phyloP scores from a whole-genome alignment of 2,329 filamentous ascomycete species.

The Hypoxylon sp. region DNA sequence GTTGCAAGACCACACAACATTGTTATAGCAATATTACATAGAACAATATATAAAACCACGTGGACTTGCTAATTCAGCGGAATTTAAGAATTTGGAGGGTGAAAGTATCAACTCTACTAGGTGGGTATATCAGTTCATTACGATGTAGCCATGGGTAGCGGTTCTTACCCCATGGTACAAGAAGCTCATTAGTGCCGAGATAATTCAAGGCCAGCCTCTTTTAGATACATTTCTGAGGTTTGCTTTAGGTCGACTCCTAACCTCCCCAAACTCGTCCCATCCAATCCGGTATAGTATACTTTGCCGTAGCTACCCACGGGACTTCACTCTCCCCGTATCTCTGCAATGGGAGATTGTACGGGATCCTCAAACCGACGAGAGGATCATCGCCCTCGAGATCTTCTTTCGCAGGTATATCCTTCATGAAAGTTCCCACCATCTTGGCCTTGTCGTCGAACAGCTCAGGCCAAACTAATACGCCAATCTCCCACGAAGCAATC shows the following conservation, averaged over 20 bases:
- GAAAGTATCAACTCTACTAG: not conserved
- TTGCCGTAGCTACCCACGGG: constrained; percentile 82
- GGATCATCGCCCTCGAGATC: constrained; percentile 48
- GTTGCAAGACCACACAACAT: constrained; percentile 4
- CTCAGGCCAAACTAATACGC: constrained; percentile 85
- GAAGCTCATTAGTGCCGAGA: not conserved
- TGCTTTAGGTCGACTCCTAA: constrained; percentile 7
- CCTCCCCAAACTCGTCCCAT: constrained; percentile 61
- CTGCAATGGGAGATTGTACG: constrained; percentile 84
- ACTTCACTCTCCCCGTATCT: constrained; percentile 74
- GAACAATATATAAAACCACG: constrained; percentile 26
- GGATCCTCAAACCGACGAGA: constrained; percentile 80
- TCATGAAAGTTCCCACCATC: constrained; percentile 80
- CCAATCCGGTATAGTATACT: constrained; percentile 75
- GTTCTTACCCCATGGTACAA: not conserved
- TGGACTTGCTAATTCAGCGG: not conserved
- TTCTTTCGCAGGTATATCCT: constrained; percentile 65
- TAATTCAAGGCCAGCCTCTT: not conserved
- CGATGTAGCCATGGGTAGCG: not conserved
- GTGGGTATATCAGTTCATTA: not conserved
- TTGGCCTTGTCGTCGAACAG: constrained; percentile 63
- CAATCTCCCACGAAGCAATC: constrained; percentile 86
- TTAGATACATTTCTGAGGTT: not conserved
- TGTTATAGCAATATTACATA: constrained; percentile 22
- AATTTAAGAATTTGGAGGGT: not conserved